Evolutionary conservation across 148 eudicot genomes (phyloP).

Genomic region (Rhododendron simsii): DNA sequence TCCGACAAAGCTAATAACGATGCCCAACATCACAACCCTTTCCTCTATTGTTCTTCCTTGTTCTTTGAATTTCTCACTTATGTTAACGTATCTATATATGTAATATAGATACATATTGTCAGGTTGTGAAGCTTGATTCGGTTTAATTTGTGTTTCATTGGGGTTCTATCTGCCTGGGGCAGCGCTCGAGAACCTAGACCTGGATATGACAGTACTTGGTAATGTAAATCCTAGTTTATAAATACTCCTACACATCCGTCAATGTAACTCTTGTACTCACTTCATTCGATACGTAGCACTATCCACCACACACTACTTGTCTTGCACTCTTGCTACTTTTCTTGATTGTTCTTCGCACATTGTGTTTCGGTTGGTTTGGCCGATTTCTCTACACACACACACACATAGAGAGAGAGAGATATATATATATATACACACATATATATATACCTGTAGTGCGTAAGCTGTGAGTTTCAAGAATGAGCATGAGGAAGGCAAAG

Average conservation of each 20-base stretch:
- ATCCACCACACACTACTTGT: background rate
- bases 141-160: background rate
- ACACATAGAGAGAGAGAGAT: background rate
- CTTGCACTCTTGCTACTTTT: background rate
- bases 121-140: background rate
- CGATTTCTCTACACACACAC: background rate
- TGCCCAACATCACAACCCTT: background rate
- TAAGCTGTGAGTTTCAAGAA: slow-evolving; percentile 87
- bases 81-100: background rate
- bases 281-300: background rate
- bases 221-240: background rate
- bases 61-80: background rate
- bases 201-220: background rate
- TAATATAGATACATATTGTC: background rate
- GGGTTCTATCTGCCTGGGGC: background rate
- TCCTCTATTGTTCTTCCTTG: background rate
- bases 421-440: background rate
- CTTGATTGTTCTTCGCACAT: background rate
- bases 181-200: background rate
- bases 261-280: background rate
- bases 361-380: background rate
- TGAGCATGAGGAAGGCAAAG: slow-evolving; percentile 81
- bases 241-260: background rate
- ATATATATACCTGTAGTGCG: slow-evolving; percentile 70
- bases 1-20: background rate